A percentile compares a stretch with the other conserved stretches of the same genome.
Conservation (phyloP, 78 protist species). For the Emiliania huxleyi region DNA sequence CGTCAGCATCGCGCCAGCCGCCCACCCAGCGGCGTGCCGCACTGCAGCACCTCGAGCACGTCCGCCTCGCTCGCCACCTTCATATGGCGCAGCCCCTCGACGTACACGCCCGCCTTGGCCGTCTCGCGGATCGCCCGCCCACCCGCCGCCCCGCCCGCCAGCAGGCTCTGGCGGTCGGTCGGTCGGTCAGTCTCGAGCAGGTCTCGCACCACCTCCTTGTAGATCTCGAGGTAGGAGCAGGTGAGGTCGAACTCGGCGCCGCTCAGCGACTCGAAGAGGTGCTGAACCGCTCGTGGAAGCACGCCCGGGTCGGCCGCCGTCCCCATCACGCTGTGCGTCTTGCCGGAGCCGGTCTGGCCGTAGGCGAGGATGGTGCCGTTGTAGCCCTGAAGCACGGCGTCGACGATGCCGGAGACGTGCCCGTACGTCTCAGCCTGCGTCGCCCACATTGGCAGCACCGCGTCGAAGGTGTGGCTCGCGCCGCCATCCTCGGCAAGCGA, state of each 20-base stretch:
- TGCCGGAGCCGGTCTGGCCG: slow-evolving; percentile 21
- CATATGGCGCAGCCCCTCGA: background rate
- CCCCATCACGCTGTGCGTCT: background rate
- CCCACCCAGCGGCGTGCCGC: no score
- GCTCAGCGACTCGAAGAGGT: background rate
- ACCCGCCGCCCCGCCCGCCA: background rate
- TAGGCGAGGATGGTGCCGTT: slow-evolving; percentile 24
- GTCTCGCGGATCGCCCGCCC: background rate
- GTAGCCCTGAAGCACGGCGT: slow-evolving; percentile 23
- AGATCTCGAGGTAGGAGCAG: background rate
- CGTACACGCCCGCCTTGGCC: background rate
- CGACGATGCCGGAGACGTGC: background rate
- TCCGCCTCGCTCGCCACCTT: background rate
- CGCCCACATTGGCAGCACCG: background rate
- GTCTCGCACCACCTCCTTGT: slow-evolving; percentile 8
- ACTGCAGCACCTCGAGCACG: background rate
- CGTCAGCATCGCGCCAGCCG: no score
- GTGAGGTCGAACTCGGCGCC: background rate
- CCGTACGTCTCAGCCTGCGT: background rate
- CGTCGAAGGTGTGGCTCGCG: background rate
- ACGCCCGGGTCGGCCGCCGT: background rate
- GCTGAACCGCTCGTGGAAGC: background rate
- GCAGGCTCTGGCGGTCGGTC: no score
- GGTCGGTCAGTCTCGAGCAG: no score
- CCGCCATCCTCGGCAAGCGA: background rate